Base-by-base conservation (phyloP, 805 yeast genomes). In the Pichia membranifaciens region DNA sequence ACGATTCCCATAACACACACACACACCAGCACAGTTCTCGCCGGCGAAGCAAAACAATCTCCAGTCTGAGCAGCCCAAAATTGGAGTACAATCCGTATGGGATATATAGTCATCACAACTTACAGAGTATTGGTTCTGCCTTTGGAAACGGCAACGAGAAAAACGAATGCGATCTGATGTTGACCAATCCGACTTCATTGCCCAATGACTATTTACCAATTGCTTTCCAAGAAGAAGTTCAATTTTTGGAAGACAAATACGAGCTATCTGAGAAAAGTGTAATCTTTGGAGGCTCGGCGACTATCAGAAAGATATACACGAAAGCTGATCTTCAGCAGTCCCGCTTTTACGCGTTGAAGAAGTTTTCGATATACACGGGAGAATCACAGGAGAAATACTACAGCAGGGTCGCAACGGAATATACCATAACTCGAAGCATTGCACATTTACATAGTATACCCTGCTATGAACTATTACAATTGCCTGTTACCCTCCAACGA, bases 201-300 rank as follows among this genome's bases (percentile, higher is more conserved):
- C 91, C 91, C 1, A 83, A 84, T 57, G 75, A 73, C n/a, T 71
- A 62, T 51, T 62, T 85, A 17, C 90, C 91, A 0, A 66, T 59
- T 0, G 75, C 71, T 4, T 67, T 77, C 51, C 69, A 75, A 44
- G 79, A 81, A 58, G 62, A 64, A 1, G 69, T 71, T 45, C 64
- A 71, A 3, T 71, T 72, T 38, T 62, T 85, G 43, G 69, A 73
- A 28, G 83, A 81, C 39, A 78, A 76, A 47, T 85, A 78, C 57
- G 76, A 72, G 37, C 53, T 74, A 17, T 69, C 72, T 2, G 70
- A 65, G 9, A 69, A 67, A 42, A 56, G 53, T 28, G 51, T 85
- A 43, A 93, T 90, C 3, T 76, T 74, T 47, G 93, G 95, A 41
- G 90, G 90, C 3, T 77, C 85, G 2, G 76, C 87, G 5, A 76